Evolutionary conservation across 2,329 filamentous ascomycete genomes (phyloP).

Genomic region (Arthroderma sp.): DNA sequence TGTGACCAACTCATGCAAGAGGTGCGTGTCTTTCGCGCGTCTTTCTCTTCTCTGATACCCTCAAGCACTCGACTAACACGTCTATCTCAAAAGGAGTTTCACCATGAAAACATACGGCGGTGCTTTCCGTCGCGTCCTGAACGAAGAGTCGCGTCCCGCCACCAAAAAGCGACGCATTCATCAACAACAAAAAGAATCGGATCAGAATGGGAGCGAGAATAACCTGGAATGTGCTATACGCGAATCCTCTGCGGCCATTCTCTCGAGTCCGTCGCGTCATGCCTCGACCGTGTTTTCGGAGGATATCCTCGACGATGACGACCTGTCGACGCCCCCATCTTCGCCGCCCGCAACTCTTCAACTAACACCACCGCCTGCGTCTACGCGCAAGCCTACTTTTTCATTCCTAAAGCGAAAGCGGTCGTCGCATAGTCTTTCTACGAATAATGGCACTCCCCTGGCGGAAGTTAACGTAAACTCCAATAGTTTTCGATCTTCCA

Average conservation of each 20-base stretch:
- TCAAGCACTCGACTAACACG: constrained; percentile 9
- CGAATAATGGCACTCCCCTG: constrained; percentile 18
- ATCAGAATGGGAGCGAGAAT: constrained; percentile 28
- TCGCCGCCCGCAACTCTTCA: constrained; percentile 30
- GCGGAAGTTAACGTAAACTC: constrained; percentile 31
- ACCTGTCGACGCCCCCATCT: constrained; percentile 39
- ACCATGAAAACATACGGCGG: constrained; percentile 38
- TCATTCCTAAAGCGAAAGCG: constrained; percentile 37
- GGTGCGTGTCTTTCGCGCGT: constrained; percentile 19
- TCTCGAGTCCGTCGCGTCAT: constrained; percentile 35
- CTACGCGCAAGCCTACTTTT: constrained; percentile 37
- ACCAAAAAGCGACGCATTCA: constrained; percentile 33
- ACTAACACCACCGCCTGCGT: constrained; percentile 28
- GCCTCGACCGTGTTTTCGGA: constrained; percentile 34
- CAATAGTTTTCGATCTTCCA: constrained; percentile 26
- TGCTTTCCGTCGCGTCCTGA: constrained; percentile 34
- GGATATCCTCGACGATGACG: constrained; percentile 27
- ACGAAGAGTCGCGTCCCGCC: constrained; percentile 29
- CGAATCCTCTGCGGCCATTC: constrained; percentile 32
- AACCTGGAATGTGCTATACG: constrained; percentile 36
- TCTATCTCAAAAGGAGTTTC: constrained; percentile 25
- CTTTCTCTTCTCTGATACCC: constrained; percentile 3
- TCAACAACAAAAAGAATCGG: constrained; percentile 16
- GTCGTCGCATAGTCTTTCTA: constrained; percentile 1
- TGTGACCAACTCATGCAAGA: constrained; percentile 39